Conservation (phyloP, 2,329 filamentous ascomycete genomes). For the Lachnellula cervina region DNA sequence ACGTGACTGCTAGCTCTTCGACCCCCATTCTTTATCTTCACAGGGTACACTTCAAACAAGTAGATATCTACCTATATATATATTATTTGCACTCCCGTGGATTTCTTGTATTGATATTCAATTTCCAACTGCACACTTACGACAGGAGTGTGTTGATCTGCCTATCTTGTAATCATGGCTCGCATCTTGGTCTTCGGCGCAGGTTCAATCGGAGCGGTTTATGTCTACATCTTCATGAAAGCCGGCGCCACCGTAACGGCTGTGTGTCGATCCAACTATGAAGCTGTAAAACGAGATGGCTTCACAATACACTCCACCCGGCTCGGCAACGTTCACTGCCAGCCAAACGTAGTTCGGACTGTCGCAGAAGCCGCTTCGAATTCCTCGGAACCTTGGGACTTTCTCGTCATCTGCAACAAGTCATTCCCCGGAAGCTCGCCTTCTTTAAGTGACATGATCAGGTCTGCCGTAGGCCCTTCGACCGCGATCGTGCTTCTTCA, state of each 20-base stretch:
- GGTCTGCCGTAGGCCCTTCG: conserved; percentile 34
- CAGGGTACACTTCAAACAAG: too few species aligned
- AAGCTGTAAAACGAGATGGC: conserved; percentile 18
- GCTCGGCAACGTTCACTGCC: conserved; percentile 10
- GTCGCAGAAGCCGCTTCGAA: conserved; percentile 11
- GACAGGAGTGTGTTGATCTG: too few species aligned
- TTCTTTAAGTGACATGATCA: conserved; percentile 17
- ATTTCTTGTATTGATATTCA: too few species aligned
- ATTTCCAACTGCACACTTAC: too few species aligned
- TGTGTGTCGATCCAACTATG: conserved; percentile 32
- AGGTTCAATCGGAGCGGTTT: conserved; percentile 29
- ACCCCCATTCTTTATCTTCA: too few species aligned
- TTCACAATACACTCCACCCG: conserved; percentile 20
- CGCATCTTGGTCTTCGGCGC: conserved; percentile 30
- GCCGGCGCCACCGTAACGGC: conserved; percentile 25
- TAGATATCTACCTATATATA: too few species aligned
- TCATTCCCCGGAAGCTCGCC: conserved; percentile 13
- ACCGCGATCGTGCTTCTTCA: conserved; percentile 56
- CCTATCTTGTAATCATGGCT: background rate
- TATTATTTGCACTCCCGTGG: too few species aligned
- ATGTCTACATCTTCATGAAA: conserved; percentile 26
- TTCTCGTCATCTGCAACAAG: conserved; percentile 19
- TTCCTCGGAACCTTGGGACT: conserved; percentile 12
- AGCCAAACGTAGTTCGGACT: conserved; percentile 15
- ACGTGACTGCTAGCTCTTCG: too few species aligned